These are phyloP conservation scores for Phaffomyces thermotolerans DNA, from an alignment of 805 yeast genomes.

Conservation along the genomic window DNA sequence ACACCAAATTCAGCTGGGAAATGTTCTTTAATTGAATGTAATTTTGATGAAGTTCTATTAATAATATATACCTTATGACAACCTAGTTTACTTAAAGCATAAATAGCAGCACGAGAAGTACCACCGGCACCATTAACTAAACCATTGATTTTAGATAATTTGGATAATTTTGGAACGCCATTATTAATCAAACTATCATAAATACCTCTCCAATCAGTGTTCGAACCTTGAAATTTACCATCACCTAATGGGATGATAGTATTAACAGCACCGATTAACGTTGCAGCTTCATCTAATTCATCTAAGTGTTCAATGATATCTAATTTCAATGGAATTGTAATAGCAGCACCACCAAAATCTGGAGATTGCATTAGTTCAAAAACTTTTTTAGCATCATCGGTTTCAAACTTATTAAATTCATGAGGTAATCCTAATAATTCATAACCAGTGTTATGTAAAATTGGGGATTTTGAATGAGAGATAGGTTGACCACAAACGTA, in stretches of 20 bases:
- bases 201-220: conserved; percentile 95
- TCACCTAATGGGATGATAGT: conserved; percentile 56
- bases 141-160: conserved; percentile 40
- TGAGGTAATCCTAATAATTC: conserved; percentile 72
- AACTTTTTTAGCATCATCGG: conserved; percentile 54
- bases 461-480: conserved; percentile 83
- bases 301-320: conserved; percentile 64
- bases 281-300: conserved; percentile 69
- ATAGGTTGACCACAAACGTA: conserved; percentile 80
- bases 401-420: conserved; percentile 57
- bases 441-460: conserved; percentile 77
- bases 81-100: conserved; percentile 75
- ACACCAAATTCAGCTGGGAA: conserved; percentile 60
- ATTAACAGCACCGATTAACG: conserved; percentile 87
- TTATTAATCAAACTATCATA: conserved; percentile 52
- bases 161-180: conserved; percentile 45
- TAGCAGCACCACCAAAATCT: conserved; percentile 86
- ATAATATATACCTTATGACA: conserved; percentile 68
- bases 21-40: conserved; percentile 46
- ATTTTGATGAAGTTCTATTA: conserved; percentile 70
- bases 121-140: conserved; percentile 96
- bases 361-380: conserved; percentile 40
- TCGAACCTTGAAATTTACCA: conserved; percentile 64
- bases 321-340: conserved; percentile 88
- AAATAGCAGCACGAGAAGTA: conserved; percentile 90